Percentiles rank a stretch among this genome's conserved stretches.
Evolutionary conservation across 305 asterid species (phyloP).

Genomic region (Vinca major): DNA sequence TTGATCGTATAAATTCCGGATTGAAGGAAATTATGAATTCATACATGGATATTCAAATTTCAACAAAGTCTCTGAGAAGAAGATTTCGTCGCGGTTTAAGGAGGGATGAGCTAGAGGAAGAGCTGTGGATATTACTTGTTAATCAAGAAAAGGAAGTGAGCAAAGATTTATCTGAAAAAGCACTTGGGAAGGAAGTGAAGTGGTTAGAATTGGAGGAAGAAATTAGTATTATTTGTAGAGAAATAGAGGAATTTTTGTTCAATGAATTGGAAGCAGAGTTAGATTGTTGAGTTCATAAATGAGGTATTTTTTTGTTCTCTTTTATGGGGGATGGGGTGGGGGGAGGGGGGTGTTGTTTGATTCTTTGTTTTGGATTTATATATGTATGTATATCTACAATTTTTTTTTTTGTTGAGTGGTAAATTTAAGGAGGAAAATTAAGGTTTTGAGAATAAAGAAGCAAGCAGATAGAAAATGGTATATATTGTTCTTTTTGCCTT

Average conservation of each 20-base stretch:
- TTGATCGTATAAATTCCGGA: conserved; percentile 52
- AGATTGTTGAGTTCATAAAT: conserved; percentile 4
- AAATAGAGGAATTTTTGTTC: conserved; percentile 43
- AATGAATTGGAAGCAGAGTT: conserved; percentile 57
- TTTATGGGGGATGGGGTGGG: no score
- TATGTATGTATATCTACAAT: no score
- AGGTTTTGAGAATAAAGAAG: no score
- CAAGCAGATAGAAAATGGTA: no score
- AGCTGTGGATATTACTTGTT: conserved; percentile 52
- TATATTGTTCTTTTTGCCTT: no score
- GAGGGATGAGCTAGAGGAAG: conserved; percentile 53
- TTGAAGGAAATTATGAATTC: conserved; percentile 32
- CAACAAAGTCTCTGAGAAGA: conserved; percentile 25
- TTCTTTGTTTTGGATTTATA: no score
- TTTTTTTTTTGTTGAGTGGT: no score
- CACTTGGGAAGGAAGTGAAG: conserved; percentile 27
- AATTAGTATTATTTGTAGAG: conserved; percentile 41
- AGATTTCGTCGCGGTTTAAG: conserved; percentile 25
- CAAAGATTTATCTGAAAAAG: conserved; percentile 30
- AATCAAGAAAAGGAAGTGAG: conserved; percentile 33
- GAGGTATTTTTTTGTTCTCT: no score
- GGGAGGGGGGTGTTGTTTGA: no score
- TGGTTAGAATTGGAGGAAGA: conserved; percentile 55
- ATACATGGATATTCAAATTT: conserved; percentile 16
- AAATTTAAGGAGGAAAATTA: no score